Conservation (phyloP, 2,329 filamentous ascomycete species). For the Penicillium oxalicum region DNA sequence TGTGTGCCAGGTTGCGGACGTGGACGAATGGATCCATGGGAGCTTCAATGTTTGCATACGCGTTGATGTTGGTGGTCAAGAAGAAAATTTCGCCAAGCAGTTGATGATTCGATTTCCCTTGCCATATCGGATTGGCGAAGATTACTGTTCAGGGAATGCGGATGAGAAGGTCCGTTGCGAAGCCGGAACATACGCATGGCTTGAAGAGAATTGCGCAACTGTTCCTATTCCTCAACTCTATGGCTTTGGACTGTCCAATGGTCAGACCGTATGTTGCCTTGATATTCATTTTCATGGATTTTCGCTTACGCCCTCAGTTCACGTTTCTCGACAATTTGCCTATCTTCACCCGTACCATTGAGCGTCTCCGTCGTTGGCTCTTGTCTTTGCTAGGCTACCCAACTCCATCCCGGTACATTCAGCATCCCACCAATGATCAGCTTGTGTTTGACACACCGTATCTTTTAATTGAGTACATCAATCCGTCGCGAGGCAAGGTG, state of each 20-base stretch:
- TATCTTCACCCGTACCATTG: neutral
- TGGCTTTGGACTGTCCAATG: slow-evolving; percentile 9
- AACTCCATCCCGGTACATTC: slow-evolving; percentile 3
- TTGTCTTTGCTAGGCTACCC: neutral
- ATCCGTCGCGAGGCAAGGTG: slow-evolving; percentile 6
- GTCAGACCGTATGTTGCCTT: slow-evolving; percentile 7
- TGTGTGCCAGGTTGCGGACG: slow-evolving; percentile 10
- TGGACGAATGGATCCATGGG: slow-evolving; percentile 15
- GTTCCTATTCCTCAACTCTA: slow-evolving; percentile 11
- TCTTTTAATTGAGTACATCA: slow-evolving; percentile 12
- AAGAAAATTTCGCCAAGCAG: slow-evolving; percentile 13
- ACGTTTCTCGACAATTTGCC: neutral
- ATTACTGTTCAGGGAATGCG: slow-evolving; percentile 32
- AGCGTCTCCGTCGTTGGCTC: neutral
- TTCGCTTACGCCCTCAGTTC: neutral
- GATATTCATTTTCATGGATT: too few species aligned
- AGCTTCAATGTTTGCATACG: slow-evolving; percentile 25
- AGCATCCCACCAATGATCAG: neutral
- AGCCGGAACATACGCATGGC: slow-evolving; percentile 37
- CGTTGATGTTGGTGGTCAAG: slow-evolving; percentile 6
- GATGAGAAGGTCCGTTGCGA: slow-evolving; percentile 42
- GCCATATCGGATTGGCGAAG: slow-evolving; percentile 33
- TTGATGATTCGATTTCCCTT: slow-evolving; percentile 22
- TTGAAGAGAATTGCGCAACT: slow-evolving; percentile 25
- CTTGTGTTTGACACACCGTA: neutral